Base-by-base conservation (phyloP, 495 filamentous ascomycete species). In the Margaritispora aquatica region DNA sequence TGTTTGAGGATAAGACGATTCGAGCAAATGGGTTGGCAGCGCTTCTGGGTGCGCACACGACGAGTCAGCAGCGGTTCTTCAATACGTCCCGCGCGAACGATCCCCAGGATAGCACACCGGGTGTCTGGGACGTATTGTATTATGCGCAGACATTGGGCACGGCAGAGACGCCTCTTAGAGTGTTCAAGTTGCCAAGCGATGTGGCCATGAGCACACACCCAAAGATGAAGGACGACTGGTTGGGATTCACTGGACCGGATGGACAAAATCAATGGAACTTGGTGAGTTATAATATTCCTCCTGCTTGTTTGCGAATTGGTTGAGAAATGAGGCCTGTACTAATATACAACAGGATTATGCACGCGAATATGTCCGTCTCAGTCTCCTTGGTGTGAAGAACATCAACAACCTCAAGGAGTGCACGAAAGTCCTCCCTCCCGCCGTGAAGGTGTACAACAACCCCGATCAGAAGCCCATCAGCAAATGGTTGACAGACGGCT, bases 1-100 rank as follows among this genome's bases (percentile, higher is more conserved):
- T 82, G 5, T 82, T 80, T 65, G 57, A 57, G 13, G 69, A 70
- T 24, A 82, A 82, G 69, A 80, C 78, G 0, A 76, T 82, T 62
- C 65, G 70, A 23, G 58, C 76, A 5, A 62, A 65, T 31, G 75
- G 73, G 47, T 68, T 81, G 0, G 74, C 75, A 0, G 78, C 78
- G 0, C 69, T 82, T 5, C 64, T 82, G 1, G 79, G 79, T 24
- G 77, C 79, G 0, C 79, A 82, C 65, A 75, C 75, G 4, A 70
- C 70, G 13, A 67, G 68, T 47, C 71, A 70, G 57, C 77, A 81
- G 61, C 70, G 65, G 24, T 76, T 75, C 59, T 71, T 77, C 26
- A 68, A 81, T 62, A 47, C 68, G 1, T 52, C 66, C 22, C 64
- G 68, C 20, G 47, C 58, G 21, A 63, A 63, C 22, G 70, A 71